These are phyloP conservation scores for Fusarium kyushuense DNA, from an alignment of 2,329 filamentous ascomycete genomes.

Conservation along the genomic window DNA sequence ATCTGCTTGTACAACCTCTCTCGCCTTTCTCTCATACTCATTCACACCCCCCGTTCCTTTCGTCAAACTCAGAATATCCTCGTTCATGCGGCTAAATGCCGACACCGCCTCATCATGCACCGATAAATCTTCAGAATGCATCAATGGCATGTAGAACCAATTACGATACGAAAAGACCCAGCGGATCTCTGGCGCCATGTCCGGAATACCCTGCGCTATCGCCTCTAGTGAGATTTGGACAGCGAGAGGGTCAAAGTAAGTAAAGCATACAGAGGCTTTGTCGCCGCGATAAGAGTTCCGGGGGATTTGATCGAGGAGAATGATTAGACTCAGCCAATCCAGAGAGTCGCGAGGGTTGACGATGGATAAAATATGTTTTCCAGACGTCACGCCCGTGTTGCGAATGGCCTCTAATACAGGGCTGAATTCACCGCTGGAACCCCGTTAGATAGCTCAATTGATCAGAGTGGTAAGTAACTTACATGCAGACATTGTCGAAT, in stretches of 20 bases:
- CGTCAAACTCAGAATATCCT: slow-evolving; percentile 52
- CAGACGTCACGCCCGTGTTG: slow-evolving; percentile 44
- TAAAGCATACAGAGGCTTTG: slow-evolving; percentile 60
- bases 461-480: slow-evolving; percentile 16
- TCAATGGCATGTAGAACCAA: slow-evolving; percentile 72
- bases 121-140: slow-evolving; percentile 66
- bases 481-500: slow-evolving; percentile 54
- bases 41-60: slow-evolving; percentile 38
- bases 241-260: slow-evolving; percentile 67
- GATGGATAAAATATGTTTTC: slow-evolving; percentile 48
- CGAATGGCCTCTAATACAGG: slow-evolving; percentile 53
- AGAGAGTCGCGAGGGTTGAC: slow-evolving; percentile 46
- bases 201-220: slow-evolving; percentile 51
- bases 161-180: slow-evolving; percentile 56
- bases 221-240: slow-evolving; percentile 57
- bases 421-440: slow-evolving; percentile 49
- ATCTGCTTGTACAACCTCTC: slow-evolving; percentile 44
- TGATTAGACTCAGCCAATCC: slow-evolving; percentile 62
- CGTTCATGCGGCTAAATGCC: slow-evolving; percentile 50
- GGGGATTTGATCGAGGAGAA: slow-evolving; percentile 73
- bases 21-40: slow-evolving; percentile 48
- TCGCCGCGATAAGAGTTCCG: slow-evolving; percentile 70
- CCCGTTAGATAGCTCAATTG: background rate
- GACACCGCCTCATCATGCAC: slow-evolving; percentile 57
- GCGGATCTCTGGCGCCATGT: slow-evolving; percentile 45